Evolutionary conservation across 2,329 filamentous ascomycete species (phyloP).

Genomic region (Dactylellina leptospora): DNA sequence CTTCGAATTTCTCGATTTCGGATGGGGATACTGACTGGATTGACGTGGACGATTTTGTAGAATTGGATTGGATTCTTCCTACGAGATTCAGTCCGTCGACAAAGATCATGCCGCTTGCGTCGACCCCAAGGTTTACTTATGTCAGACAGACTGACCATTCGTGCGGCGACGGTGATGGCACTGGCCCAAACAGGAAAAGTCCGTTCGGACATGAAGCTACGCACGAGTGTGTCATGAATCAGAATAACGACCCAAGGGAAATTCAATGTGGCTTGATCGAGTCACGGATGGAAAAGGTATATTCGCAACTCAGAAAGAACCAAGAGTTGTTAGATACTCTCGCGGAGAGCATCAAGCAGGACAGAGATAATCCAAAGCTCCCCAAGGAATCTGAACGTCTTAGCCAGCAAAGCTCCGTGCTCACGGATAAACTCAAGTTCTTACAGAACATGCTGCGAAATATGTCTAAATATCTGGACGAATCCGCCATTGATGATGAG

Average conservation of each 20-base stretch:
- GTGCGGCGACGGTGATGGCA: slow-evolving; percentile 71
- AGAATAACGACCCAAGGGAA: slow-evolving; percentile 81
- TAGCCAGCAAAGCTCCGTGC: slow-evolving; percentile 67
- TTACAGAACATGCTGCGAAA: slow-evolving; percentile 68
- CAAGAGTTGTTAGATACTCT: slow-evolving; percentile 75
- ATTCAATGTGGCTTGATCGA: slow-evolving; percentile 89
- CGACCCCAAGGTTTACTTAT: slow-evolving; percentile 93
- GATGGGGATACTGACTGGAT: slow-evolving; percentile 97
- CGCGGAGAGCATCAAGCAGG: slow-evolving; percentile 70
- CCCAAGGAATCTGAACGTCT: slow-evolving; percentile 66
- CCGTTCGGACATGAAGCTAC: slow-evolving; percentile 93
- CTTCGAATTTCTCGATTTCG: slow-evolving; percentile 92
- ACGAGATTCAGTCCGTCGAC: slow-evolving; percentile 90
- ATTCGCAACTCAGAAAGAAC: slow-evolving; percentile 79
- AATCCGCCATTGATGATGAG: slow-evolving; percentile 67
- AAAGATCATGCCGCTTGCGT: slow-evolving; percentile 90
- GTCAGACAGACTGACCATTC: slow-evolving; percentile 95
- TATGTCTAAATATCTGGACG: slow-evolving; percentile 66
- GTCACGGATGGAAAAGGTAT: slow-evolving; percentile 78
- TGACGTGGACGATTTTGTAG: slow-evolving; percentile 99
- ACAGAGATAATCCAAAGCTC: slow-evolving; percentile 64
- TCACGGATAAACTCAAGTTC: slow-evolving; percentile 69
- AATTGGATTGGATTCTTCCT: slow-evolving; percentile 94
- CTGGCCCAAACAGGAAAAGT: slow-evolving; percentile 79
- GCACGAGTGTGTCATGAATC: slow-evolving; percentile 93